Evolutionary conservation across 2,329 filamentous ascomycete species (phyloP), one percentile per base, ranked within the genome.

Genomic region (Laburnicola sp.): DNA sequence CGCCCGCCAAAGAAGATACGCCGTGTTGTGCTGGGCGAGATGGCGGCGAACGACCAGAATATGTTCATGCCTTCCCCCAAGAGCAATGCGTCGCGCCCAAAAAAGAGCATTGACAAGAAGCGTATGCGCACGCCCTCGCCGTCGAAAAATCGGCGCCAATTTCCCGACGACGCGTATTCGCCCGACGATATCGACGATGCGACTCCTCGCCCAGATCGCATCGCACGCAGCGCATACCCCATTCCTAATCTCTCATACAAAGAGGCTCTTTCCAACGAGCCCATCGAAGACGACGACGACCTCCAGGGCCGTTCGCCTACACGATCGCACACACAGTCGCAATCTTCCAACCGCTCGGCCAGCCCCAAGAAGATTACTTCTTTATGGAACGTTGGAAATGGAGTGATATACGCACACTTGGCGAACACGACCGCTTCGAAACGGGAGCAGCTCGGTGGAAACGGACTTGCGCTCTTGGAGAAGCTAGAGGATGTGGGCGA

Each of bases 281-380:
- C 45, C 37, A 49, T 53, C 36, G 32, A 27, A 53, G 48, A 51
- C 49, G 43, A 51, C 46, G 49, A 51, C 45, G 43, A 31, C 22
- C 37, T 53, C 42, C 42, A 49, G 46, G 40, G 47, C 53, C 41
- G 53, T 25, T 56, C 56, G 39, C 50, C 49, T 51, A 31, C 28
- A 36, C 50, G 28, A 53, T 56, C 46, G 53, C 46, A 47, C 42
- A 41, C 45, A 26, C 37, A 57, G 35, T 57, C 45, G 25, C 32
- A 46, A 43, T 53, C 50, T 34, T 58, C 56, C 48, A 48, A 35
- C 47, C 50, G 56, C 56, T 56, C 45, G 44, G 50, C 50, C 6
- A 56, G 56, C 50, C 50, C 50, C 39, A 58, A 58, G 46, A 58
- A 58, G 30, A 43, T 55, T 40, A 55, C 55, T 50, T 58, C 55